phyloP scores from a whole-genome alignment of 73 alveolate species.

The Paraurostyla sp. region DNA sequence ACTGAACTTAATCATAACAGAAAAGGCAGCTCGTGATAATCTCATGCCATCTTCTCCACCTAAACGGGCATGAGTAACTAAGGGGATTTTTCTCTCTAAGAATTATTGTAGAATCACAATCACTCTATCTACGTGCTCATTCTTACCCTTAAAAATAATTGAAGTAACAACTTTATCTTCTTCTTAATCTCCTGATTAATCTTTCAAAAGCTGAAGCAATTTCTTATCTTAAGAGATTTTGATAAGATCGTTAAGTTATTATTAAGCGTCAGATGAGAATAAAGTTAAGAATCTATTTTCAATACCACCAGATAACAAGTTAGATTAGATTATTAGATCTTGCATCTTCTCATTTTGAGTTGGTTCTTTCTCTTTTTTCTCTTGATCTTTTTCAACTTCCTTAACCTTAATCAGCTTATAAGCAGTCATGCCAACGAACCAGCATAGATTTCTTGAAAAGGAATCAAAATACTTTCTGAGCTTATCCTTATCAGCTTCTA shows the following conservation, averaged over 20 bases:
- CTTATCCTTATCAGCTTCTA: constrained; percentile 23
- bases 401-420: constrained; percentile 69
- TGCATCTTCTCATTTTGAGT: constrained; percentile 36
- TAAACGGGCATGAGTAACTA: constrained; percentile 42
- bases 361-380: not conserved
- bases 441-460: constrained; percentile 55
- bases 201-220: not conserved
- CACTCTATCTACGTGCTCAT: constrained; percentile 50
- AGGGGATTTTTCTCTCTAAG: constrained; percentile 56
- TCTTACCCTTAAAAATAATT: constrained; percentile 48
- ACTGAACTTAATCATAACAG: constrained; percentile 58
- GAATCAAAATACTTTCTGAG: constrained; percentile 23
- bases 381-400: constrained; percentile 51
- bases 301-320: constrained; percentile 72
- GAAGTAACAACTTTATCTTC: constrained; percentile 54
- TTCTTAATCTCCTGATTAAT: not conserved
- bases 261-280: constrained; percentile 52
- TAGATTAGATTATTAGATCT: constrained; percentile 52
- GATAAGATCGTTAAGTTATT: constrained; percentile 27
- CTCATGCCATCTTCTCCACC: constrained; percentile 67
- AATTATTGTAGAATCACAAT: constrained; percentile 32
- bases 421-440: constrained; percentile 71
- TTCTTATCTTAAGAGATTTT: constrained; percentile 56
- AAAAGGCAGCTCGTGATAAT: constrained; percentile 68
- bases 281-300: constrained; percentile 60